Evolutionary conservation across 2,329 filamentous ascomycete genomes (phyloP).

Genomic region (Trichoderma semiorbis): DNA sequence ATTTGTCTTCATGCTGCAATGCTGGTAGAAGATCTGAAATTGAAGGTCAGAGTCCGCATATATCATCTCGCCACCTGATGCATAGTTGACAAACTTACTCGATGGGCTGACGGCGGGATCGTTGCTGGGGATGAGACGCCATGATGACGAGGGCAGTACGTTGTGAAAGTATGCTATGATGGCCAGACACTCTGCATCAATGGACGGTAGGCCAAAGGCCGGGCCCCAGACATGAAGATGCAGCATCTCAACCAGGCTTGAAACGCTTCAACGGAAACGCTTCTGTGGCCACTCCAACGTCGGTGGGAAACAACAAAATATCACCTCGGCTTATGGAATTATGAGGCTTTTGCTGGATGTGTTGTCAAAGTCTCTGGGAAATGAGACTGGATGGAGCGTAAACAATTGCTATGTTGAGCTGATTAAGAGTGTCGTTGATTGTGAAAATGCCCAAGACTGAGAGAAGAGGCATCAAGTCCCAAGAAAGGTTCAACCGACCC

Average conservation of each 20-base stretch:
- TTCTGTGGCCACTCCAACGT: neutral
- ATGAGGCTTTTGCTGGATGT: neutral
- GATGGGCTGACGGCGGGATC: conserved; percentile 68
- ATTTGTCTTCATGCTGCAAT: conserved; percentile 49
- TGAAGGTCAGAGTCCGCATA: neutral
- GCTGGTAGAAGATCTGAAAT: conserved; percentile 52
- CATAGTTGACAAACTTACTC: conserved; percentile 47
- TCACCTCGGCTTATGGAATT: neutral
- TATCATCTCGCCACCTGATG: neutral
- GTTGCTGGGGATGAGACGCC: conserved; percentile 70
- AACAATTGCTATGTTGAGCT: neutral
- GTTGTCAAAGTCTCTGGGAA: neutral
- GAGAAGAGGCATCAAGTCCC: neutral
- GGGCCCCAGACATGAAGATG: conserved; percentile 89
- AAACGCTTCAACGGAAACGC: neutral
- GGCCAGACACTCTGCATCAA: conserved; percentile 87
- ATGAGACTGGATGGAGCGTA: neutral
- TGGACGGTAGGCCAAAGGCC: conserved; percentile 82
- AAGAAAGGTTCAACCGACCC: neutral
- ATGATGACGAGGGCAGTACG: conserved; percentile 56
- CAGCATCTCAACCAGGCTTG: conserved; percentile 29
- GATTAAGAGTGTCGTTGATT: neutral
- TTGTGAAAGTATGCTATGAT: conserved; percentile 72
- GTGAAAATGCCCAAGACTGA: neutral
- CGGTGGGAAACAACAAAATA: neutral